These are phyloP conservation scores for Epichloe uncinata DNA, from an alignment of 2,329 filamentous ascomycete genomes.

Conservation along the genomic window DNA sequence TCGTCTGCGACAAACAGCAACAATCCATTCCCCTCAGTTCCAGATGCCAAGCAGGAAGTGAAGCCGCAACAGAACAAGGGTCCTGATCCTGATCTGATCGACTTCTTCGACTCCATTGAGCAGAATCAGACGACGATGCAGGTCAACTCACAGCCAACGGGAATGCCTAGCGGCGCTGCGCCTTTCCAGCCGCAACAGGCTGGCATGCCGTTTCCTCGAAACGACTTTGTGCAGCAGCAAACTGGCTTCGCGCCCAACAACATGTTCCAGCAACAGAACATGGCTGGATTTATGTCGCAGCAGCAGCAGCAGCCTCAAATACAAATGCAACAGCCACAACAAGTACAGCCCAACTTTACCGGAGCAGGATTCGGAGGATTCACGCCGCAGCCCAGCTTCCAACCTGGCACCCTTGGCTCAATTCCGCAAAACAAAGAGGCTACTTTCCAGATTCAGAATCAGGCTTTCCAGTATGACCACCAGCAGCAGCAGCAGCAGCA, in stretches of 20 bases:
- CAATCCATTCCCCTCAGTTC: conserved; percentile 29
- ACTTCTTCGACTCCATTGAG: conserved; percentile 91
- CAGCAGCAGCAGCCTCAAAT: conserved; percentile 12
- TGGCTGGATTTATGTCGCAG: conserved; percentile 11
- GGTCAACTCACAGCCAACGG: conserved; percentile 23
- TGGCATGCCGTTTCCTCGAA: conserved; percentile 17
- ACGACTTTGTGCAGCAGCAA: conserved; percentile 12
- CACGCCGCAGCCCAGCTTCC: conserved; percentile 48
- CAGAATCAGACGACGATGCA: conserved; percentile 67
- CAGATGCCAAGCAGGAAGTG: conserved; percentile 20
- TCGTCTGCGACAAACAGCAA: conserved; percentile 20
- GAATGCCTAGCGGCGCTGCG: conserved; percentile 19
- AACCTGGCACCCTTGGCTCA: conserved; percentile 36
- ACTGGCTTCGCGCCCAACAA: conserved; percentile 16
- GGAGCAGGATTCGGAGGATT: conserved; percentile 79
- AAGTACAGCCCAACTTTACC: conserved; percentile 38
- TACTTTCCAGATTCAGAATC: conserved; percentile 30
- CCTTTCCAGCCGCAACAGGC: conserved; percentile 27
- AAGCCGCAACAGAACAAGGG: conserved; percentile 44
- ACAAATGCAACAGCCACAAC: conserved; percentile 19
- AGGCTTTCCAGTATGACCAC: conserved; percentile 8
- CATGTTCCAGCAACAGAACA: conserved; percentile 18
- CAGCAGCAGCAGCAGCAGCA: conserved; percentile 12
- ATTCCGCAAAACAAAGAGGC: conserved; percentile 45
- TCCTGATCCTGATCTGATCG: conserved; percentile 68